These are phyloP conservation scores for Lagenidium giganteum DNA, from an alignment of 352 stramenopile species.

Conservation along the genomic window DNA sequence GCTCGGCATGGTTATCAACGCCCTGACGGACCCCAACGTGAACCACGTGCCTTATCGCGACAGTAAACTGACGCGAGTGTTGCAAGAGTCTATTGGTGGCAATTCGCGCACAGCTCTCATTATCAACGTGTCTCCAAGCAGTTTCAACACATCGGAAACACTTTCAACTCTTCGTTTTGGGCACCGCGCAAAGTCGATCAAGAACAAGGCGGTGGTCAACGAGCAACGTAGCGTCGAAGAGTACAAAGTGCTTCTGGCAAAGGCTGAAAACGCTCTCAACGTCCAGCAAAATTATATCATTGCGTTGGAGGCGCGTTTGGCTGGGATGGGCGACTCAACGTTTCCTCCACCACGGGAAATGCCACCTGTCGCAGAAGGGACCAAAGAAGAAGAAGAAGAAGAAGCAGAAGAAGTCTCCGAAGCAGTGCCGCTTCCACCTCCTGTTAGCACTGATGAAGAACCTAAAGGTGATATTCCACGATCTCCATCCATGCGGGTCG, in stretches of 20 bases:
- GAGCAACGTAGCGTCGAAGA: constrained; percentile 88
- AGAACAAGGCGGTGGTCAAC: constrained; percentile 95
- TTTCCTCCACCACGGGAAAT: not conserved
- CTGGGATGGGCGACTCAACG: constrained; percentile 17
- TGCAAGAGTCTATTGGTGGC: constrained; percentile 92
- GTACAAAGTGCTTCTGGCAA: constrained; percentile 81
- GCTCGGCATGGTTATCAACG: constrained; percentile 94
- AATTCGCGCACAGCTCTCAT: constrained; percentile 94
- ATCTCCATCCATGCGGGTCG: constrained; percentile 48
- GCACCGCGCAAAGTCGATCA: constrained; percentile 91
- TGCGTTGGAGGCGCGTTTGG: constrained; percentile 58
- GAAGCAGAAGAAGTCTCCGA: constrained; percentile 1
- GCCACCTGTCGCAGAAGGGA: not conserved
- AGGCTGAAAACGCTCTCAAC: constrained; percentile 76
- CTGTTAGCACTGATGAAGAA: constrained; percentile 3
- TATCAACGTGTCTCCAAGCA: constrained; percentile 88
- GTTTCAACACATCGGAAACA: constrained; percentile 89
- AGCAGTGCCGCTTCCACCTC: too few relatives aligned
- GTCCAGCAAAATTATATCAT: constrained; percentile 84
- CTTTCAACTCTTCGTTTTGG: constrained; percentile 91
- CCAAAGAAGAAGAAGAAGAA: not conserved
- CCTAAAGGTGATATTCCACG: constrained; percentile 12
- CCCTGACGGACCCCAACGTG: constrained; percentile 76
- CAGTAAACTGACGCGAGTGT: constrained; percentile 88
- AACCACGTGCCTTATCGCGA: constrained; percentile 89